A percentile compares a stretch with the other conserved stretches of the same genome.
These are phyloP conservation scores for Hyphopichia buzzinii DNA, from an alignment of 1,139 yeast species.

Conservation along the genomic window DNA sequence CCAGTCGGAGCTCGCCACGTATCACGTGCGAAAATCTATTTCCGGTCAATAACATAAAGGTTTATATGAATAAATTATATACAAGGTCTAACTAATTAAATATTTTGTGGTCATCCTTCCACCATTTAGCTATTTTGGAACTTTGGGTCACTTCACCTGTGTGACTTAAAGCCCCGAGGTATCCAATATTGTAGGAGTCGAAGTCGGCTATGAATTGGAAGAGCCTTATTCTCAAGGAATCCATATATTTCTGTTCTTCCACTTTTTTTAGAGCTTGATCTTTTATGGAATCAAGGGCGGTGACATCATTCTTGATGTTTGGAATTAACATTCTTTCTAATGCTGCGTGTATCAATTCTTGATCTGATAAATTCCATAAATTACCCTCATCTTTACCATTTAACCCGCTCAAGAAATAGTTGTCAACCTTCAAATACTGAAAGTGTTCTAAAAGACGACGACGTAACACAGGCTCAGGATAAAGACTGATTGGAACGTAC, in stretches of 20 bases:
- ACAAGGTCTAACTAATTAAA: too few species aligned
- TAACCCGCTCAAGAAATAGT: conserved; percentile 43
- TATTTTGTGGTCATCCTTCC: conserved; percentile 8
- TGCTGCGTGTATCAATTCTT: conserved; percentile 47
- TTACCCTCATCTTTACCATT: conserved; percentile 41
- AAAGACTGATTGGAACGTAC: conserved; percentile 35
- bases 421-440: conserved; percentile 50
- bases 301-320: conserved; percentile 20
- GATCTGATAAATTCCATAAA: conserved; percentile 42
- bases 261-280: conserved; percentile 12
- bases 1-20: too few species aligned
- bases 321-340: conserved; percentile 48
- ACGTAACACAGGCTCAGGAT: conserved; percentile 40
- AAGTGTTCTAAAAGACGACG: conserved; percentile 35
- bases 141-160: conserved; percentile 7
- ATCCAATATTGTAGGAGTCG: conserved; percentile 35
- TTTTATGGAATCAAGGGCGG: conserved; percentile 11
- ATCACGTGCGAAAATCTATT: too few species aligned
- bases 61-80: too few species aligned
- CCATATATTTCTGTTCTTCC: conserved; percentile 13
- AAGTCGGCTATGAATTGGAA: conserved; percentile 34
- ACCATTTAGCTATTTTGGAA: conserved; percentile 6
- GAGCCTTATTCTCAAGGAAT: conserved; percentile 25
- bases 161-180: too few species aligned
- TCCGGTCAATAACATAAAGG: too few species aligned